These are phyloP conservation scores for Nematocida ausubeli DNA, from an alignment of 371 early-diverging fungal species.

Conservation along the genomic window DNA sequence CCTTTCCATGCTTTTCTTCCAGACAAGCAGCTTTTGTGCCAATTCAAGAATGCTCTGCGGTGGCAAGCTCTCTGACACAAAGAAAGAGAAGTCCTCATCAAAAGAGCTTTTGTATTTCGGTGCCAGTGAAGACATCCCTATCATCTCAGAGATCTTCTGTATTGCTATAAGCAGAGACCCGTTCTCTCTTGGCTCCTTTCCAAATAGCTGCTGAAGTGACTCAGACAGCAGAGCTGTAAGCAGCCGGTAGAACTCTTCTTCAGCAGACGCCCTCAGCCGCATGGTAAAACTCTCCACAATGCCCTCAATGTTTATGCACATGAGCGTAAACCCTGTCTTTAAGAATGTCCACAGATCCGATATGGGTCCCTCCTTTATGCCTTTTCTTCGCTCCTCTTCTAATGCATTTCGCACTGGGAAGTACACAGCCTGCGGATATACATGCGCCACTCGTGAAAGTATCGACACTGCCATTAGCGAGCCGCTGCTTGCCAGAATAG, in stretches of 20 bases:
- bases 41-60: conserved; percentile 26
- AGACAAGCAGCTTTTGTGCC: conserved; percentile 34
- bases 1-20: conserved; percentile 38
- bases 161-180: conserved; percentile 32
- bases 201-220: conserved; percentile 50
- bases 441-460: conserved; percentile 18
- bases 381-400: conserved; percentile 41
- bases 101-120: conserved; percentile 37
- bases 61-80: neutral
- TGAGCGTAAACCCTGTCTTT: conserved; percentile 53
- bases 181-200: conserved; percentile 40
- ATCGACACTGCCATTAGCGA: conserved; percentile 13
- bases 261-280: conserved; percentile 32
- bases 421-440: conserved; percentile 54
- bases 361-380: conserved; percentile 32
- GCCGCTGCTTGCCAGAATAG: conserved; percentile 41
- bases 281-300: conserved; percentile 36
- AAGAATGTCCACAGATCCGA: conserved; percentile 46
- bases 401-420: conserved; percentile 47
- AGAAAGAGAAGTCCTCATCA: conserved; percentile 31
- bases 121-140: conserved; percentile 42
- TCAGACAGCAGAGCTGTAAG: conserved; percentile 47
- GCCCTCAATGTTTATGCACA: conserved; percentile 55
- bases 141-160: conserved; percentile 55
- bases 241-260: conserved; percentile 49